A percentile compares a stretch with the other conserved stretches of the same genome.
Conservation (phyloP, 176 grass and related monocot species). For the Melocanna baccifera region DNA sequence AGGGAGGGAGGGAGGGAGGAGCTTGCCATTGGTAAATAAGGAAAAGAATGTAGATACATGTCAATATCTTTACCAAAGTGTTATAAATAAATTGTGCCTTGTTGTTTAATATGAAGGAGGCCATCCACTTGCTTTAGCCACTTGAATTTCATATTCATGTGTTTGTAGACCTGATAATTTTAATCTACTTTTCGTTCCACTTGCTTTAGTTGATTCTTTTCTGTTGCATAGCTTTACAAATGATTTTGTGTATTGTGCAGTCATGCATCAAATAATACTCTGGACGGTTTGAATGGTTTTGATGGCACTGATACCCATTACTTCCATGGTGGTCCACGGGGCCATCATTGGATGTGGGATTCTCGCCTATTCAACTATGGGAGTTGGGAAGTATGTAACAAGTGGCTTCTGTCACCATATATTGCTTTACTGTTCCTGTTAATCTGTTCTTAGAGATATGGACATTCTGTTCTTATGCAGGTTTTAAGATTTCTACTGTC, state of each 20-base stretch:
- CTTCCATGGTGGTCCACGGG: constrained; percentile 67
- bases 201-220: constrained; percentile 24
- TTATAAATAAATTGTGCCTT: not conserved
- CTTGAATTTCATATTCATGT: constrained; percentile 9
- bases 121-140: not conserved
- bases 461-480: constrained; percentile 32
- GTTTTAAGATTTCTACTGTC: constrained; percentile 86
- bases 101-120: not conserved
- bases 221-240: constrained; percentile 26
- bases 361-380: constrained; percentile 90
- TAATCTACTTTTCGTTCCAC: not conserved
- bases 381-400: constrained; percentile 66
- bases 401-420: not conserved
- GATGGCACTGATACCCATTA: constrained; percentile 92
- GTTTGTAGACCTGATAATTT: not conserved
- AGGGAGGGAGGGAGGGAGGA: not conserved
- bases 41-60: not conserved
- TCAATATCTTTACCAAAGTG: not conserved
- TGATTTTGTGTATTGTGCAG: constrained; percentile 41
- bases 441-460: constrained; percentile 25
- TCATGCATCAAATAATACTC: constrained; percentile 79
- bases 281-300: constrained; percentile 88
- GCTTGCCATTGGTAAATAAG: not conserved
- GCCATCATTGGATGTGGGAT: constrained; percentile 98
- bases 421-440: constrained; percentile 11